phyloP scores from a whole-genome alignment of 2,329 filamentous ascomycete species.

The Colletotrichum orchidophilum region DNA sequence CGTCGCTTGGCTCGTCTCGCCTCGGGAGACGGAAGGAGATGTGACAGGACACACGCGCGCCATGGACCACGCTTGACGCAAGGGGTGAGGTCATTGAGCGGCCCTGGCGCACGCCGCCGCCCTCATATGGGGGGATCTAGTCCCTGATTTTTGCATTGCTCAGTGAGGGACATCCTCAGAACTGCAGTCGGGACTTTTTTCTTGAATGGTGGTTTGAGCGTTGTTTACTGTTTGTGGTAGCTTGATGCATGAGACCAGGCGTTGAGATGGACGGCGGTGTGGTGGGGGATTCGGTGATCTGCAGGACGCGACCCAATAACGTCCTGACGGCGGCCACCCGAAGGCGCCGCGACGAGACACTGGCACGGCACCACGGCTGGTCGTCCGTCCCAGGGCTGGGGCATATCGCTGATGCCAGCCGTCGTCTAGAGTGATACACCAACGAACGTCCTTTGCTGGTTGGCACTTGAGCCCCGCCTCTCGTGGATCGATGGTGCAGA shows the following conservation, averaged over 20 bases:
- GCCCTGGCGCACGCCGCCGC: slow-evolving; percentile 3
- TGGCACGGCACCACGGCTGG: slow-evolving; percentile 2
- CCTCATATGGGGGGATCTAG: background rate
- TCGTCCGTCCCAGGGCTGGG: background rate
- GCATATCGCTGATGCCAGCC: slow-evolving; percentile 10
- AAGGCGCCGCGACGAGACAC: slow-evolving; percentile 14
- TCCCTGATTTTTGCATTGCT: background rate
- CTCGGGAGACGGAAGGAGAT: slow-evolving; percentile 21
- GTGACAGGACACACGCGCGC: background rate
- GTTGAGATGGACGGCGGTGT: background rate
- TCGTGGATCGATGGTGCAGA: background rate
- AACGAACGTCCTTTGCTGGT: background rate
- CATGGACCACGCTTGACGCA: slow-evolving; percentile 24
- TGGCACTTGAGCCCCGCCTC: background rate
- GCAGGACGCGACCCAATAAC: slow-evolving; percentile 13
- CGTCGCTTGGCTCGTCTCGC: background rate
- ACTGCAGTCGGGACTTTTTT: background rate
- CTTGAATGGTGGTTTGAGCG: slow-evolving; percentile 20
- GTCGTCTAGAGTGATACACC: background rate
- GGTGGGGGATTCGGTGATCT: slow-evolving; percentile 14
- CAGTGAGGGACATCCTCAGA: background rate
- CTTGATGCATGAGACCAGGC: background rate
- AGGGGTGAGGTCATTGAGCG: slow-evolving; percentile 24
- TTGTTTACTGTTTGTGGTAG: background rate
- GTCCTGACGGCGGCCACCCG: slow-evolving; percentile 11